These are phyloP conservation scores for Gossypium stocksii DNA, from an alignment of 345 rosid genomes.

Conservation along the genomic window DNA sequence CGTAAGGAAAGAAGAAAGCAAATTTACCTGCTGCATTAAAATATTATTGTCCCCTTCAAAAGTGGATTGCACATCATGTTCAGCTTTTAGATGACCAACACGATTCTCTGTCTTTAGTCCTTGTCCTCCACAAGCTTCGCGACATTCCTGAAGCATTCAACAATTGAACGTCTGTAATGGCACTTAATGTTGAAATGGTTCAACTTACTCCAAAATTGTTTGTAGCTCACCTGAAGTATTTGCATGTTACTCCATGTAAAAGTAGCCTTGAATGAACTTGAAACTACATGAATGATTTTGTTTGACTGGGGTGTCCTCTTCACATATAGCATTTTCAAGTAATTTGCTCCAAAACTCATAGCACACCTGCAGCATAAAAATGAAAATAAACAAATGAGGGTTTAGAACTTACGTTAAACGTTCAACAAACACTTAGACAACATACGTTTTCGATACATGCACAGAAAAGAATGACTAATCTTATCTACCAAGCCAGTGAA, in stretches of 20 bases:
- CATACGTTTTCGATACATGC: neutral
- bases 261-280: slow-evolving; percentile 81
- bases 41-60: slow-evolving; percentile 95
- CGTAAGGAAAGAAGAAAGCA: neutral
- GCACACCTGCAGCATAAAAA: slow-evolving; percentile 54
- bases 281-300: slow-evolving; percentile 75
- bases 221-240: slow-evolving; percentile 71
- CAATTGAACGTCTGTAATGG: neutral
- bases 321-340: slow-evolving; percentile 70
- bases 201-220: neutral
- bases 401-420: neutral
- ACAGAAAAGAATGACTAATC: neutral
- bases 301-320: slow-evolving; percentile 73
- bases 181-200: neutral
- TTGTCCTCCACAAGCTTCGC: slow-evolving; percentile 97
- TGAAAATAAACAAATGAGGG: neutral
- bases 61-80: slow-evolving; percentile 84
- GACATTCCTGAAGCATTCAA: slow-evolving; percentile 66
- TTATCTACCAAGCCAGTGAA: neutral
- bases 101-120: slow-evolving; percentile 88
- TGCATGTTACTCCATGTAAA: slow-evolving; percentile 90
- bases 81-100: slow-evolving; percentile 81
- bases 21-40: slow-evolving; percentile 83
- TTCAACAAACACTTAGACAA: neutral
- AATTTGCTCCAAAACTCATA: slow-evolving; percentile 67